phyloP scores from a whole-genome alignment of 2,329 filamentous ascomycete genomes.

The Dothistroma pini region DNA sequence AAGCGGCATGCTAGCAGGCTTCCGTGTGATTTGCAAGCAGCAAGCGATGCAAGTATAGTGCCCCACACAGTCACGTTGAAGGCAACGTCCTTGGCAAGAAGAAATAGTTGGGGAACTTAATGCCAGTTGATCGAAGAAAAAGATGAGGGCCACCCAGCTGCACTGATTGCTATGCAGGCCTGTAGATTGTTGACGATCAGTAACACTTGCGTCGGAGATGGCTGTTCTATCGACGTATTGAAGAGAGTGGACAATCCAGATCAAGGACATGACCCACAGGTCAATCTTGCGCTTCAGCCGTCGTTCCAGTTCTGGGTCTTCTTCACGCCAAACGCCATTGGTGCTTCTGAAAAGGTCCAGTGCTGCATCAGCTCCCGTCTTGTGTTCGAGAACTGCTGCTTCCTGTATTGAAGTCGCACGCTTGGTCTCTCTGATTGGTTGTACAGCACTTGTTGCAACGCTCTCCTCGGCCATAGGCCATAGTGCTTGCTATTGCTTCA shows the following conservation, averaged over 20 bases:
- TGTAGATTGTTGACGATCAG: slow-evolving; percentile 47
- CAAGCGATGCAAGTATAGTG: slow-evolving; percentile 56
- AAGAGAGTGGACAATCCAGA: slow-evolving; percentile 54
- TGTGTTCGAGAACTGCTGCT: not conserved
- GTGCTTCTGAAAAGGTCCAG: not conserved
- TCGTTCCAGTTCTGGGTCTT: slow-evolving; percentile 55
- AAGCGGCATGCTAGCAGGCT: slow-evolving; percentile 62
- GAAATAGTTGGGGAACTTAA: slow-evolving; percentile 63
- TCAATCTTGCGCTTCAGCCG: slow-evolving; percentile 58
- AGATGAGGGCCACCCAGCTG: slow-evolving; percentile 45
- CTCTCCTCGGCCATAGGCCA: no score
- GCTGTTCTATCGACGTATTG: slow-evolving; percentile 59
- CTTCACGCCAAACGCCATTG: slow-evolving; percentile 20
- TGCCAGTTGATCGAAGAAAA: slow-evolving; percentile 53
- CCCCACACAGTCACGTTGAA: slow-evolving; percentile 64
- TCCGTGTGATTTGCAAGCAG: slow-evolving; percentile 56
- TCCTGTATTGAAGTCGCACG: no score
- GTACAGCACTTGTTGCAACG: not conserved
- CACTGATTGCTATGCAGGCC: slow-evolving; percentile 48
- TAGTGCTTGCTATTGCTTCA: no score
- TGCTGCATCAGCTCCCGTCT: not conserved
- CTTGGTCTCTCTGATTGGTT: not conserved
- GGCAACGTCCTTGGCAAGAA: slow-evolving; percentile 62
- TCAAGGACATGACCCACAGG: slow-evolving; percentile 56
- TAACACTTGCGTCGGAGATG: slow-evolving; percentile 48